Percentiles rank a stretch among this genome's conserved stretches.
Evolutionary conservation across 352 stramenopile species (phyloP).

Genomic region (Phytophthora sojae): DNA sequence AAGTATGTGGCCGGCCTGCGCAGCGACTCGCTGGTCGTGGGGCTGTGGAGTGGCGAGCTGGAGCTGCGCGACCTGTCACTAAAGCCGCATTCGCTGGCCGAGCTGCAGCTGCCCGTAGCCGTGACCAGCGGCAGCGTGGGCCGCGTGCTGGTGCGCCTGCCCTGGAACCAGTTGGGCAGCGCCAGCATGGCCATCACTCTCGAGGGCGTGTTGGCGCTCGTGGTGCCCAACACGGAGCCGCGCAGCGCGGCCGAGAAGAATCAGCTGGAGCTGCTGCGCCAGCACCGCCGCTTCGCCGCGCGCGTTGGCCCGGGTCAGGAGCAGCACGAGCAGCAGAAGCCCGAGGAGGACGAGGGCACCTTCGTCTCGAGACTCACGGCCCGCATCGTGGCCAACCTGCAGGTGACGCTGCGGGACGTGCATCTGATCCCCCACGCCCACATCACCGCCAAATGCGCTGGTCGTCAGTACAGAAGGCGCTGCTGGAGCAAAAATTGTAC

Average conservation of each 20-base stretch:
- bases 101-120: no score
- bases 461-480: constrained; percentile 62
- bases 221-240: constrained; percentile 66
- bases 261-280: constrained; percentile 71
- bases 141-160: no score
- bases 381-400: constrained; percentile 80
- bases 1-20: no score
- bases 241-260: constrained; percentile 60
- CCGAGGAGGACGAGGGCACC: constrained; percentile 72
- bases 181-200: constrained; percentile 80
- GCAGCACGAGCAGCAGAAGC: constrained; percentile 20
- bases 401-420: constrained; percentile 72
- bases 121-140: no score
- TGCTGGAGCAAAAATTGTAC: constrained; percentile 69
- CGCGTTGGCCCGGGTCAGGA: constrained; percentile 36
- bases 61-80: no score
- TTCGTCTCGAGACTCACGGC: constrained; percentile 81
- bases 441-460: constrained; percentile 56
- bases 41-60: no score
- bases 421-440: constrained; percentile 49
- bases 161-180: constrained; percentile 75
- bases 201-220: constrained; percentile 75
- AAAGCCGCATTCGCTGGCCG: no score
- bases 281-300: constrained; percentile 69
- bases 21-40: no score